Evolutionary conservation across 116 monocot species (phyloP).

Genomic region (Dioscorea cayenensis): DNA sequence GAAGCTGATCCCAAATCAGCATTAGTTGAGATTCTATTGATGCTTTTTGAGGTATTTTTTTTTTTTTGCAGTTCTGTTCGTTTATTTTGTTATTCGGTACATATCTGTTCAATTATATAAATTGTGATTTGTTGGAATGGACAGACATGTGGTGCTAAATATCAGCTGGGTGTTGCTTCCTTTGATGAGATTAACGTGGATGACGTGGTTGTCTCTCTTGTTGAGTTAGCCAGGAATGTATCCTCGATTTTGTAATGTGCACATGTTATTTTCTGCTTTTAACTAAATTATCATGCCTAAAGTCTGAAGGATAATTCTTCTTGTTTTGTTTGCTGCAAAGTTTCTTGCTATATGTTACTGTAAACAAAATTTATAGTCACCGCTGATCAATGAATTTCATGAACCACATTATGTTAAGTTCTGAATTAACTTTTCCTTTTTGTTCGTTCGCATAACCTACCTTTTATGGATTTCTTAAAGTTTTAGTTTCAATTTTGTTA

Average conservation of each 20-base stretch:
- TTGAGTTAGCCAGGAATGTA: slow-evolving; percentile 82
- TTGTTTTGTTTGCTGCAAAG: background rate
- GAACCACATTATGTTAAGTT: background rate
- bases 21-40: slow-evolving; percentile 64
- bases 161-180: slow-evolving; percentile 57
- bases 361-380: background rate
- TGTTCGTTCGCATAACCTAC: background rate
- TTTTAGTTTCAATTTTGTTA: background rate
- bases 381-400: no score
- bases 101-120: background rate
- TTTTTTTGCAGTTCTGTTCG: background rate
- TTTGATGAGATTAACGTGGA: slow-evolving; percentile 81
- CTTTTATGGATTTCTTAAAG: slow-evolving; percentile 5
- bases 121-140: slow-evolving; percentile 1
- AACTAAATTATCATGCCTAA: no score
- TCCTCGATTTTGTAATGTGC: slow-evolving; percentile 8
- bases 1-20: slow-evolving; percentile 68
- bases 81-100: background rate
- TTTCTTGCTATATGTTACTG: background rate
- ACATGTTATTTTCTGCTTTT: no score
- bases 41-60: slow-evolving; percentile 73
- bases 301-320: no score
- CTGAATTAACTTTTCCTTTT: background rate
- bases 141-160: slow-evolving; percentile 90
- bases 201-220: slow-evolving; percentile 67